phyloP scores from a whole-genome alignment of 2,329 filamentous ascomycete species.

The Hymenoscyphus fraxineus region DNA sequence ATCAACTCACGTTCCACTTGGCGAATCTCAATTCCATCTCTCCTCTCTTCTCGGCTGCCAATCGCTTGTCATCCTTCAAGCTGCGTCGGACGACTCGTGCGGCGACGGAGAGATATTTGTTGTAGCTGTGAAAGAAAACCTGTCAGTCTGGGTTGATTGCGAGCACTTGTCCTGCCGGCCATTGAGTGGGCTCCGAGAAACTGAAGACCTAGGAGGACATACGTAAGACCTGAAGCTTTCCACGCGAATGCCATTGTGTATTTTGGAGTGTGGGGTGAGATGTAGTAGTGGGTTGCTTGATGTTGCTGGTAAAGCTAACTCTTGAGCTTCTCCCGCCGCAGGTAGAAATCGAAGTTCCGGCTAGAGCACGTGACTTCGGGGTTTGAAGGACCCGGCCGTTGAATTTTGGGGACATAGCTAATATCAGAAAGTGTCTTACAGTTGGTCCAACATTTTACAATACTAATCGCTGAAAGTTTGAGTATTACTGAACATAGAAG shows the following conservation, averaged over 20 bases:
- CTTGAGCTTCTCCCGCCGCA: background rate
- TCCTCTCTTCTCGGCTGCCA: conserved; percentile 83
- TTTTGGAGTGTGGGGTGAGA: conserved; percentile 24
- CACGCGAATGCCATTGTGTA: conserved; percentile 83
- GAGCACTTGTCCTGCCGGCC: background rate
- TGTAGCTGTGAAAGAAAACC: conserved; percentile 70
- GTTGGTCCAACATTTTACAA: background rate
- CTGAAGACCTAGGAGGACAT: conserved; percentile 20
- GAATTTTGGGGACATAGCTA: background rate
- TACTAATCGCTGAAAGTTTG: background rate
- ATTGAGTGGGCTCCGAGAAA: conserved; percentile 2
- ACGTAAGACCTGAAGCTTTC: conserved; percentile 90
- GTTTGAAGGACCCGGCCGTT: background rate
- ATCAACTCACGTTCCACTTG: conserved; percentile 83
- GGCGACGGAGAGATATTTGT: conserved; percentile 97
- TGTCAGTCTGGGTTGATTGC: conserved; percentile 26
- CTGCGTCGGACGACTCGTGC: conserved; percentile 92
- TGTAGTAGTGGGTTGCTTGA: conserved; percentile 18
- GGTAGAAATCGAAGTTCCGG: conserved; percentile 7
- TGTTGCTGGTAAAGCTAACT: conserved; percentile 2
- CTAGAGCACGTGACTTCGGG: background rate
- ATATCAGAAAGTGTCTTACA: background rate
- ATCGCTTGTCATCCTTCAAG: conserved; percentile 90
- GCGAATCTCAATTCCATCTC: conserved; percentile 85
- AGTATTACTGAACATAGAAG: conserved; percentile 15